phyloP scores from a whole-genome alignment of 2,329 filamentous ascomycete genomes.

The Penicillium sp. region DNA sequence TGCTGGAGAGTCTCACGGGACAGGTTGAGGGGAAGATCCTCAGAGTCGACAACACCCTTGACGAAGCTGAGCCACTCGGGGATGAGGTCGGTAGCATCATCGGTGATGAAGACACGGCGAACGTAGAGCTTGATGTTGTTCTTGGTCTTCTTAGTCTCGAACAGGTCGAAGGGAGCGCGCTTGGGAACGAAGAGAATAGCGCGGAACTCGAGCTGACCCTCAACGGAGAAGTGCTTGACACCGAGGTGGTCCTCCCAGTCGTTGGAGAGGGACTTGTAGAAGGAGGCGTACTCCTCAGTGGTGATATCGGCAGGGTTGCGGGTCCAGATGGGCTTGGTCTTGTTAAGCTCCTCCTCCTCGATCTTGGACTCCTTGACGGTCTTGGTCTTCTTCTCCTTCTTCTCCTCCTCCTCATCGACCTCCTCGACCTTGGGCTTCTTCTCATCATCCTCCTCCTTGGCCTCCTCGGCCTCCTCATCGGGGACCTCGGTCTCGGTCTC shows the following conservation, averaged over 20 bases:
- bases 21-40: constrained; percentile 98
- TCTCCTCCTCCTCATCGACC: constrained; percentile 77
- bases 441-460: constrained; percentile 72
- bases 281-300: constrained; percentile 94
- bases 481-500: constrained; percentile 99
- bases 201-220: constrained; percentile 99
- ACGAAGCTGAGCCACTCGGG: constrained; percentile 99
- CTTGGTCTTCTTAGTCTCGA: constrained; percentile 99
- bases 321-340: constrained; percentile 99
- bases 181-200: constrained; percentile 99
- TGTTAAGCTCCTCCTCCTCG: constrained; percentile 99
- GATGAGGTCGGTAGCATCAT: constrained; percentile 97
- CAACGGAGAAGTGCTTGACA: constrained; percentile 99
- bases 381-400: constrained; percentile 96
- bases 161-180: constrained; percentile 98
- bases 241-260: constrained; percentile 99
- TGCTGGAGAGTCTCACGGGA: constrained; percentile 99
- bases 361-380: constrained; percentile 98
- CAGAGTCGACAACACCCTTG: constrained; percentile 99
- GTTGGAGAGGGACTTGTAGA: constrained; percentile 99
- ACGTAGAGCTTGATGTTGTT: constrained; percentile 99
- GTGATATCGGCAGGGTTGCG: constrained; percentile 94
- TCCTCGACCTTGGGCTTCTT: constrained; percentile 97
- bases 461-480: constrained; percentile 83
- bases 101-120: constrained; percentile 99